A percentile compares a stretch with the other conserved stretches of the same genome.
Conservation (phyloP, 352 stramenopile genomes). For the Globisporangium ultimum region DNA sequence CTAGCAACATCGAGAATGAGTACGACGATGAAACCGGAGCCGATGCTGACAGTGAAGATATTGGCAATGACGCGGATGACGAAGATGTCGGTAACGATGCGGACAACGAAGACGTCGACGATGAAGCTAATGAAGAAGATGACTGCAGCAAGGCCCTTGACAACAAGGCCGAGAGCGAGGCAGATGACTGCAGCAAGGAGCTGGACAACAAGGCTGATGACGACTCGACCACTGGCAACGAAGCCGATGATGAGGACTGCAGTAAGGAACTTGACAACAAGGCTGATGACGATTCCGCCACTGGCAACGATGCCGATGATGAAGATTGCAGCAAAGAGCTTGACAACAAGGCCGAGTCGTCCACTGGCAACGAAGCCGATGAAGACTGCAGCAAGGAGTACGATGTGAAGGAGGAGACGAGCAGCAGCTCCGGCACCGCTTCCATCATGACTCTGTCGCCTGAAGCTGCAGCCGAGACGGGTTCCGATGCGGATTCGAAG, state of each 20-base stretch:
- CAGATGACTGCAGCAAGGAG: conserved; percentile 18
- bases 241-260: conserved; percentile 16
- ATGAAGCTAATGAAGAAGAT: background rate
- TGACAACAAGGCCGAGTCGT: conserved; percentile 6
- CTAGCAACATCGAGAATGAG: background rate
- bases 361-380: conserved; percentile 12
- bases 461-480: conserved; percentile 18
- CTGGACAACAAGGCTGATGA: conserved; percentile 8
- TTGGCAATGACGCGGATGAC: conserved; percentile 9
- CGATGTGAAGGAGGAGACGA: conserved; percentile 9
- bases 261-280: conserved; percentile 15
- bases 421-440: conserved; percentile 15
- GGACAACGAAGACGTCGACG: conserved; percentile 2
- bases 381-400: conserved; percentile 24
- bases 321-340: conserved; percentile 16
- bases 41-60: conserved; percentile 1
- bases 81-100: conserved; percentile 10
- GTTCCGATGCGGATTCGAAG: conserved; percentile 25
- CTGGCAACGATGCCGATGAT: conserved; percentile 9
- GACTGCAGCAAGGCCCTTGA: conserved; percentile 30
- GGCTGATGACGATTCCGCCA: background rate
- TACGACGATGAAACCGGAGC: conserved; percentile 9
- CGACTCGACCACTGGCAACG: conserved; percentile 6
- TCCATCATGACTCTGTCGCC: conserved; percentile 34
- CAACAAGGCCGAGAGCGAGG: conserved; percentile 19